Conservation (phyloP, 2,329 filamentous ascomycete genomes). For the Penicillium sp. region DNA sequence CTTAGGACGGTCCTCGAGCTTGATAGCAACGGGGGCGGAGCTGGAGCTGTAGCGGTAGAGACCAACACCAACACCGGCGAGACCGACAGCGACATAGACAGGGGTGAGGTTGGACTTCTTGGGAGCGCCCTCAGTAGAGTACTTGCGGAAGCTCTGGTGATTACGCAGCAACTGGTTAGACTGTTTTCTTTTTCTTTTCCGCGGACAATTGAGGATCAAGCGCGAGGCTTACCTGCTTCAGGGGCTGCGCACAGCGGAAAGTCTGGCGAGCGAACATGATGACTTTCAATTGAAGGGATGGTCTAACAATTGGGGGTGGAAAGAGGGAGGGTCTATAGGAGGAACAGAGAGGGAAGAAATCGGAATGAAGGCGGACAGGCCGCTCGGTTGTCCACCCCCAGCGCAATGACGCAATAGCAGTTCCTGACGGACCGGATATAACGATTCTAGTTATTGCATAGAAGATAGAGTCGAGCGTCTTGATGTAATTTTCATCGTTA, state of each 20-base stretch:
- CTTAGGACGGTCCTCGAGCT: conserved; percentile 51
- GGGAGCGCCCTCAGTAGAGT: conserved; percentile 66
- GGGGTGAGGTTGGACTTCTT: conserved; percentile 64
- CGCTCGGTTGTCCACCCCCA: conserved; percentile 21
- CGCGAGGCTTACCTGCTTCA: conserved; percentile 64
- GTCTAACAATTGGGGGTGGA: conserved; percentile 15
- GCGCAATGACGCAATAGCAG: conserved; percentile 41
- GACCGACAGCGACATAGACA: conserved; percentile 57
- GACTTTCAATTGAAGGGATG: conserved; percentile 25
- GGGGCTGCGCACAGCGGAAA: conserved; percentile 68
- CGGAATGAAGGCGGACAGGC: conserved; percentile 33
- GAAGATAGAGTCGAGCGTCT: not conserved
- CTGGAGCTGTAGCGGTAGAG: conserved; percentile 57
- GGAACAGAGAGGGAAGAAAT: conserved; percentile 27
- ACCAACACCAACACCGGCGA: conserved; percentile 59
- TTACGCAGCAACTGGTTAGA: conserved; percentile 6
- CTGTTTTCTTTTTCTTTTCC: not conserved
- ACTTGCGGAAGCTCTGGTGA: conserved; percentile 68
- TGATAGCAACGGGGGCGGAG: conserved; percentile 33
- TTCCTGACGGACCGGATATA: conserved; percentile 20
- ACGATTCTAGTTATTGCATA: conserved; percentile 16
- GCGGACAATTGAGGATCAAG: not conserved
- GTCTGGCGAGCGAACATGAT: conserved; percentile 72
- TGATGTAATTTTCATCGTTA: not conserved
- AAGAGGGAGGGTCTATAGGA: conserved; percentile 17